Evolutionary conservation across 257 asterid species (phyloP).

Genomic region (Gentiana straminea): DNA sequence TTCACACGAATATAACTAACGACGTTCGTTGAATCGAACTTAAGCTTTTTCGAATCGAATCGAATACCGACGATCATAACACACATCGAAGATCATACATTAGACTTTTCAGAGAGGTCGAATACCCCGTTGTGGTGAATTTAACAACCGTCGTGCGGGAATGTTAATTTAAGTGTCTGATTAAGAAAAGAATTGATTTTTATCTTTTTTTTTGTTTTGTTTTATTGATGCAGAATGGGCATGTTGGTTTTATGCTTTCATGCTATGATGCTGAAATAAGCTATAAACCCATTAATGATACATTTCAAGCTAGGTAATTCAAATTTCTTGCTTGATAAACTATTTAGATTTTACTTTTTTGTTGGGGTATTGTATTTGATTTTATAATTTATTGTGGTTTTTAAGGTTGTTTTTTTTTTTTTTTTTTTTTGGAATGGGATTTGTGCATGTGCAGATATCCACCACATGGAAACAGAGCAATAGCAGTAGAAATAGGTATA

Average conservation of each 20-base stretch:
- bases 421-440: not conserved
- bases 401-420: not conserved
- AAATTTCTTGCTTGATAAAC: too few relatives aligned
- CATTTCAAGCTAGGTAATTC: conserved; percentile 21
- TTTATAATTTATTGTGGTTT: not conserved
- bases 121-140: too few relatives aligned
- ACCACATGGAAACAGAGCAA: conserved; percentile 66
- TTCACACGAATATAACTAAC: too few relatives aligned
- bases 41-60: too few relatives aligned
- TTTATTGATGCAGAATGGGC: conserved; percentile 19
- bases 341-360: not conserved
- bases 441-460: conserved; percentile 42
- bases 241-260: conserved; percentile 22
- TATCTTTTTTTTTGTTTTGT: not conserved
- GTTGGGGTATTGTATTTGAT: not conserved
- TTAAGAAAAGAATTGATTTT: too few relatives aligned
- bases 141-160: too few relatives aligned
- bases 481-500: conserved; percentile 60
- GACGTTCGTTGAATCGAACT: too few relatives aligned
- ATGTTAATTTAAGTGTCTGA: too few relatives aligned
- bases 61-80: too few relatives aligned
- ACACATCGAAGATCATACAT: too few relatives aligned
- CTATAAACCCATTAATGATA: conserved; percentile 21
- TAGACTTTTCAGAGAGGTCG: too few relatives aligned
- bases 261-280: conserved; percentile 23